Evolutionary conservation across 805 yeast genomes (phyloP).

Genomic region (Starmerella stellata): DNA sequence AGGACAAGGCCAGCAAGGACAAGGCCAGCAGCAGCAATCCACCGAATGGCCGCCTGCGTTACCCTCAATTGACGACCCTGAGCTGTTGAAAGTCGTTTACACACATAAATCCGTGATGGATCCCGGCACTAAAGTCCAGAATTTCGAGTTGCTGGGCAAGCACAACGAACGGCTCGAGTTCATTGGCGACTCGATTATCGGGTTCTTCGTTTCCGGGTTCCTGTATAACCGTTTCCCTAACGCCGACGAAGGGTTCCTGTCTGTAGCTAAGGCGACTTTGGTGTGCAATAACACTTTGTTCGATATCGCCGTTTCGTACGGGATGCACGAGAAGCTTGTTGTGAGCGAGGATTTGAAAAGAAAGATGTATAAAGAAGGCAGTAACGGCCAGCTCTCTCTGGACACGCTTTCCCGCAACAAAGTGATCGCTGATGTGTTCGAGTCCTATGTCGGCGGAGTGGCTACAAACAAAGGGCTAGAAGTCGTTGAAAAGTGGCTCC

Average conservation of each 20-base stretch:
- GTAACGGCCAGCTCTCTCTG: background rate
- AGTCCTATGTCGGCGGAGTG: slow-evolving; percentile 83
- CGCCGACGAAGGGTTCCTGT: slow-evolving; percentile 64
- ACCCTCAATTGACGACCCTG: slow-evolving; percentile 46
- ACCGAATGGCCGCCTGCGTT: slow-evolving; percentile 42
- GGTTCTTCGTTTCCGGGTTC: slow-evolving; percentile 50
- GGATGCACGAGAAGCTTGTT: slow-evolving; percentile 28
- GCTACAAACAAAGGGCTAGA: slow-evolving; percentile 20
- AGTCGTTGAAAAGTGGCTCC: slow-evolving; percentile 22
- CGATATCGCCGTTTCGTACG: slow-evolving; percentile 52
- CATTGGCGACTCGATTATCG: slow-evolving; percentile 72
- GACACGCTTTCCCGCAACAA: slow-evolving; percentile 29
- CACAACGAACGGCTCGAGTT: slow-evolving; percentile 84
- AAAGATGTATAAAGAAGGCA: slow-evolving; percentile 3
- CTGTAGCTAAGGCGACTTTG: slow-evolving; percentile 48
- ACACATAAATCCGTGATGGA: slow-evolving; percentile 38
- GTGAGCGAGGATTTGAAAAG: slow-evolving; percentile 14
- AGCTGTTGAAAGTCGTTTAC: slow-evolving; percentile 52
- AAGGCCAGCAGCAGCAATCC: too few relatives aligned
- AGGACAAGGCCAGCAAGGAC: too few relatives aligned
- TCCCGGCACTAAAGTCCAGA: slow-evolving; percentile 36
- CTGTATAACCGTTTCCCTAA: slow-evolving; percentile 48
- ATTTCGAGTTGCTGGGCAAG: slow-evolving; percentile 36
- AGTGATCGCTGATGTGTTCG: slow-evolving; percentile 73
- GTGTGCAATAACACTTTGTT: slow-evolving; percentile 57